Percentiles rank a stretch among this genome's conserved stretches.
phyloP scores from a whole-genome alignment of 257 asterid genomes.

The Capsicum baccatum region DNA sequence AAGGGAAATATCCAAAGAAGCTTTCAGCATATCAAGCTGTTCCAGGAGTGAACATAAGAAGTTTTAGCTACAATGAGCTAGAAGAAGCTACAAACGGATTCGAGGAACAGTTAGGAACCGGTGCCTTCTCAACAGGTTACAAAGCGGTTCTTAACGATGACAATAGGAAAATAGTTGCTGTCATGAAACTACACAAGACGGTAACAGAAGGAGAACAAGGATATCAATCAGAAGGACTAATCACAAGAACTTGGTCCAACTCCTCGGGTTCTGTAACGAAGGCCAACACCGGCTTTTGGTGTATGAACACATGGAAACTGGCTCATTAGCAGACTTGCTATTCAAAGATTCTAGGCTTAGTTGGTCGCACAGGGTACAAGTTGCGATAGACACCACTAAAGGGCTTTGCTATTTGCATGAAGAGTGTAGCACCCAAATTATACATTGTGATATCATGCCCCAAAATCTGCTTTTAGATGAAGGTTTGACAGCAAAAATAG shows the following conservation, averaged over 20 bases:
- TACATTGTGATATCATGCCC: conserved; percentile 32
- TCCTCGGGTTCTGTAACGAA: conserved; percentile 43
- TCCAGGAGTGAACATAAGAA: neutral
- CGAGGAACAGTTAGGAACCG: neutral
- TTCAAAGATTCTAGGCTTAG: conserved; percentile 33
- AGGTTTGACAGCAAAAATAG: neutral
- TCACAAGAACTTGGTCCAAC: conserved; percentile 47
- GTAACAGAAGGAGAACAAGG: conserved; percentile 33
- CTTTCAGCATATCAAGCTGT: neutral
- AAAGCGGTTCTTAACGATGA: neutral
- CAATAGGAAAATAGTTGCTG: conserved; percentile 25
- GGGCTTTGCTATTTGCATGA: conserved; percentile 48
- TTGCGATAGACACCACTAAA: conserved; percentile 38
- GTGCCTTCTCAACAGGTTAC: neutral
- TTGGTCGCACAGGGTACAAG: conserved; percentile 39
- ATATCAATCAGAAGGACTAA: conserved; percentile 44
- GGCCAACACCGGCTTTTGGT: conserved; percentile 36
- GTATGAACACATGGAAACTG: conserved; percentile 44
- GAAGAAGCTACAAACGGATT: neutral
- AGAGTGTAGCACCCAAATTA: conserved; percentile 45
- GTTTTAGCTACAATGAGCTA: neutral
- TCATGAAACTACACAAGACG: conserved; percentile 40
- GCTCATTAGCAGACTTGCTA: conserved; percentile 36
- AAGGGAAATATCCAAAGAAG: neutral
- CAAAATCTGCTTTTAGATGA: conserved; percentile 24